Conservation (phyloP, 2,329 filamentous ascomycete species). For the Aspergillus chevalieri region DNA sequence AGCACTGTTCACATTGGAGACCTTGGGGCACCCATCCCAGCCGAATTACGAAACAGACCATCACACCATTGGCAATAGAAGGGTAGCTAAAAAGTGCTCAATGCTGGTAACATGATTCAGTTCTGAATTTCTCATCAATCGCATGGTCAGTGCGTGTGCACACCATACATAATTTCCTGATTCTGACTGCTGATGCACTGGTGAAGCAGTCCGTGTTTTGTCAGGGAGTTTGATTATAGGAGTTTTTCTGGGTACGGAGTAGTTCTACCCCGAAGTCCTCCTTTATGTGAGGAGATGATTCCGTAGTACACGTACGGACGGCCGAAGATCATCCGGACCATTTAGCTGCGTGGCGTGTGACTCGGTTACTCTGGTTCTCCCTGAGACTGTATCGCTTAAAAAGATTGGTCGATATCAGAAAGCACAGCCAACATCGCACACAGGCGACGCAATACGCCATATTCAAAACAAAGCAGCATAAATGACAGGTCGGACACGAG, state of each 20-base stretch:
- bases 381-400: too few species aligned
- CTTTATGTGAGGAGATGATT: too few species aligned
- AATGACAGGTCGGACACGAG: background rate
- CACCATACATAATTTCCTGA: background rate
- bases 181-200: background rate
- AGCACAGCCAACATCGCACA: background rate
- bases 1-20: background rate
- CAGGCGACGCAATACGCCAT: background rate
- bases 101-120: background rate
- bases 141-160: background rate
- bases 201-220: background rate
- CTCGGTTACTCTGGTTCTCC: too few species aligned
- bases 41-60: background rate
- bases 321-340: too few species aligned
- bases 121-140: background rate
- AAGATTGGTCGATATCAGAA: too few species aligned
- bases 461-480: background rate
- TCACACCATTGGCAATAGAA: background rate
- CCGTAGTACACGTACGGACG: too few species aligned
- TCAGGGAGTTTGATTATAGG: too few species aligned
- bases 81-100: background rate
- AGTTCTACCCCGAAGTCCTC: background rate
- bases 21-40: background rate
- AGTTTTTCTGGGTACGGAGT: too few species aligned
- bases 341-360: too few species aligned